Percentiles rank a stretch among this genome's conserved stretches.
These are phyloP conservation scores for Carex littledalei DNA, from an alignment of 176 grass and related monocot species.

Conservation along the genomic window DNA sequence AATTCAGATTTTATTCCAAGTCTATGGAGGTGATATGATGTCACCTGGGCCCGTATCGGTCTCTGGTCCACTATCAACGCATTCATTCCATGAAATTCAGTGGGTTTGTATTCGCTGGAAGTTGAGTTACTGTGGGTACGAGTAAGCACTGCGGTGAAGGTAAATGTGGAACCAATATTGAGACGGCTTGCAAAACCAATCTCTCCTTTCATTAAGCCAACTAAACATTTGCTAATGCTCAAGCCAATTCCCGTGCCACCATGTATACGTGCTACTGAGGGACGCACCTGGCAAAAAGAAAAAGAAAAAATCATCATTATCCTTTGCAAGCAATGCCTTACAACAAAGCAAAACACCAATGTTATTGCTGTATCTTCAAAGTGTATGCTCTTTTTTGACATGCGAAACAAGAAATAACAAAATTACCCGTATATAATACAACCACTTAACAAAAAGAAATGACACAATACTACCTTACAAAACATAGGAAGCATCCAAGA, in stretches of 20 bases:
- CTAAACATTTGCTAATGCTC: conserved; percentile 96
- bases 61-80: conserved; percentile 88
- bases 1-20: conserved; percentile 71
- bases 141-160: conserved; percentile 67
- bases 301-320: not conserved
- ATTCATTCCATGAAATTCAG: conserved; percentile 65
- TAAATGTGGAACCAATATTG: conserved; percentile 83
- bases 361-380: not conserved
- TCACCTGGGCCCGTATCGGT: conserved; percentile 59
- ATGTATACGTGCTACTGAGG: conserved; percentile 90
- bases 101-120: conserved; percentile 37
- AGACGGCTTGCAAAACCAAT: conserved; percentile 74
- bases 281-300: conserved; percentile 35
- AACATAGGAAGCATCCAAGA: not conserved
- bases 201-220: conserved; percentile 96
- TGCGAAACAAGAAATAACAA: not conserved
- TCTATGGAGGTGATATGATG: conserved; percentile 79
- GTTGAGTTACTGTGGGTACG: conserved; percentile 23
- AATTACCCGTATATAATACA: not conserved
- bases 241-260: conserved; percentile 94
- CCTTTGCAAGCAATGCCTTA: not conserved
- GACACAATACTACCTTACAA: not conserved
- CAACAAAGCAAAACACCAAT: not conserved
- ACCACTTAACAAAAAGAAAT: not conserved
- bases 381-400: not conserved